Percentiles rank a stretch among this genome's conserved stretches.
Conservation (phyloP, 225 moss, liverwort and hornwort genomes). For the Physcomitrium patens region DNA sequence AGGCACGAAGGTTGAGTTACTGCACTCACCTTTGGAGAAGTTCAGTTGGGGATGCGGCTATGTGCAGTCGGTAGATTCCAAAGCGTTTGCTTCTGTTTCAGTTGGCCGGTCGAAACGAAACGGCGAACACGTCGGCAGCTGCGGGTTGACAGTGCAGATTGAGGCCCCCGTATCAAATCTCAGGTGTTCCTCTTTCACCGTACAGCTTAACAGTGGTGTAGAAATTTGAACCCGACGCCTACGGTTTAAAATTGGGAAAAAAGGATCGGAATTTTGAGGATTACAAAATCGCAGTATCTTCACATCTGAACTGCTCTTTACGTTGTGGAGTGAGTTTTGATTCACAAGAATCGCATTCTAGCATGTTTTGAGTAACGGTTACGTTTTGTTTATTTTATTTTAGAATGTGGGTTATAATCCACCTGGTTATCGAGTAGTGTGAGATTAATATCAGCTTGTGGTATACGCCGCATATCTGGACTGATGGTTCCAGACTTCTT, state of each 20-base stretch:
- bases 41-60: slow-evolving; percentile 82
- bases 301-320: not conserved
- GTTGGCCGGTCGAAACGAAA: slow-evolving; percentile 75
- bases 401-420: not conserved
- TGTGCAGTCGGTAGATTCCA: slow-evolving; percentile 52
- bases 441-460: slow-evolving; percentile 28
- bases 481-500: slow-evolving; percentile 19
- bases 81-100: slow-evolving; percentile 69
- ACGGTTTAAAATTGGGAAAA: not conserved
- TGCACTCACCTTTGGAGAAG: slow-evolving; percentile 74
- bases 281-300: slow-evolving; percentile 15
- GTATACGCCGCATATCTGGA: slow-evolving; percentile 31
- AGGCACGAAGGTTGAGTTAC: slow-evolving; percentile 61
- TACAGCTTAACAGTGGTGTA: slow-evolving; percentile 80
- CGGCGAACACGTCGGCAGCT: slow-evolving; percentile 78
- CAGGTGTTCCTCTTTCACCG: slow-evolving; percentile 55
- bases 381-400: not conserved
- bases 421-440: not conserved
- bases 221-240: slow-evolving; percentile 48
- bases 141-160: slow-evolving; percentile 70
- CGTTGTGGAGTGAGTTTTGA: not conserved
- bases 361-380: slow-evolving; percentile 10
- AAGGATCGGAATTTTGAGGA: not conserved
- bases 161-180: slow-evolving; percentile 61
- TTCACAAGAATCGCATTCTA: slow-evolving; percentile 20